phyloP scores from a whole-genome alignment of 805 yeast species.

The Yamadazyma philogaea region DNA sequence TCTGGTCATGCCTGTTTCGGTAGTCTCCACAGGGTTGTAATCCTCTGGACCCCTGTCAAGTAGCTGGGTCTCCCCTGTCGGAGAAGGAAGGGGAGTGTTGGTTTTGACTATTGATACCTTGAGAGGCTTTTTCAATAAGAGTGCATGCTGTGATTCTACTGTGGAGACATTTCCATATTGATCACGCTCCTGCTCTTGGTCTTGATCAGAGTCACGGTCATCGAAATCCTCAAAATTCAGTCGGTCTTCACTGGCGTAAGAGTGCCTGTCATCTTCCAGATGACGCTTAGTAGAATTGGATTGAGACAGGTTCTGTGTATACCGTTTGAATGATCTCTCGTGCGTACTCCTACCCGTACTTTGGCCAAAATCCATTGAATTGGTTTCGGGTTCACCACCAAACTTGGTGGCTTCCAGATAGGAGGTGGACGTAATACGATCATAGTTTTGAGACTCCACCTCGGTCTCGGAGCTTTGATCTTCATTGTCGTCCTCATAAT shows the following conservation, averaged over 20 bases:
- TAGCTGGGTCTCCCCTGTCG: constrained; percentile 4
- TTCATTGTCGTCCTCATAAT: neutral
- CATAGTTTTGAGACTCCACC: constrained; percentile 4
- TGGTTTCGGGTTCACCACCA: neutral
- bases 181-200: constrained; percentile 1
- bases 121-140: constrained; percentile 4
- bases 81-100: constrained; percentile 6
- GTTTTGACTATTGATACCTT: constrained; percentile 7
- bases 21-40: neutral
- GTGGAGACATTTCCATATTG: constrained; percentile 5
- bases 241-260: neutral
- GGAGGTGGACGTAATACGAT: constrained; percentile 1
- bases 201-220: constrained; percentile 1
- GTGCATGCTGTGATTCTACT: constrained; percentile 6
- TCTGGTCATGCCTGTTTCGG: neutral
- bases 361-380: neutral
- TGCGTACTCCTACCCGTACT: neutral
- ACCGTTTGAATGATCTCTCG: neutral
- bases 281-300: neutral
- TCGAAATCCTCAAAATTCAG: neutral
- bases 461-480: constrained; percentile 5
- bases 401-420: constrained; percentile 1
- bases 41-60: neutral
- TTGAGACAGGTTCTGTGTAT: neutral
- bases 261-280: neutral